Evolutionary conservation across 345 rosid species (phyloP), one percentile per base, ranked within the genome.

Genomic region (Eucalyptus cloeziana): DNA sequence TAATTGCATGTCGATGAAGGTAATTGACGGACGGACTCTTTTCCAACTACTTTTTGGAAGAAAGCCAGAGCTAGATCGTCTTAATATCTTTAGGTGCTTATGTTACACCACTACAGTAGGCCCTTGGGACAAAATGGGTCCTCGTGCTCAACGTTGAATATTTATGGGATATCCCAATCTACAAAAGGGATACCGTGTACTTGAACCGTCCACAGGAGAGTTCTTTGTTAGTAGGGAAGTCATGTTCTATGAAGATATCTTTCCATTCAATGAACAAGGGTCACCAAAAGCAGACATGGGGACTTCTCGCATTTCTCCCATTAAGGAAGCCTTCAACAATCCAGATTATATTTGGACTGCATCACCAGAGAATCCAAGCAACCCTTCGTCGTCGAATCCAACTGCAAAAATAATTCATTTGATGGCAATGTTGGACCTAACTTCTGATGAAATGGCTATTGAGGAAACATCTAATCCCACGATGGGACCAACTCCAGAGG

Each of bases 281-380:
- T 52, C 25, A 52, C 10, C 10, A 52, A 52, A 4, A 52, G 25
- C 25, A 52, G 2, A 21, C 25, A 52, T 52, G 58, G 25, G 58
- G 25, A 52, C 58, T 52, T 52, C 58, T 52, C 25, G 1, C 58
- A 52, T 52, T 21, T 52, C 58, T 52, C 10, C 58, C 58, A 52
- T 52, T 52, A 52, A 52, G 58, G 58, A 52, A 52, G 10, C 58
- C 58, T 52, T 52, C 58, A 52, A 52, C 10, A 8, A 52, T 52
- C 25, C 0, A 52, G 0, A 52, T 52, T 2, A 52, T 52, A 52
- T 52, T 52, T 21, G 10, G 25, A 1, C 1, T 21, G 2, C 10
- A 52, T 52, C 25, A 52, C 58, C 0, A 52, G 1, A 21, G 58
- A 52, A 7, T 52, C 25, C 58, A 52, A 52, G 58, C 25, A 52